Evolutionary conservation across 495 filamentous ascomycete genomes (phyloP).

Genomic region (Astrothelium macrocarpum): DNA sequence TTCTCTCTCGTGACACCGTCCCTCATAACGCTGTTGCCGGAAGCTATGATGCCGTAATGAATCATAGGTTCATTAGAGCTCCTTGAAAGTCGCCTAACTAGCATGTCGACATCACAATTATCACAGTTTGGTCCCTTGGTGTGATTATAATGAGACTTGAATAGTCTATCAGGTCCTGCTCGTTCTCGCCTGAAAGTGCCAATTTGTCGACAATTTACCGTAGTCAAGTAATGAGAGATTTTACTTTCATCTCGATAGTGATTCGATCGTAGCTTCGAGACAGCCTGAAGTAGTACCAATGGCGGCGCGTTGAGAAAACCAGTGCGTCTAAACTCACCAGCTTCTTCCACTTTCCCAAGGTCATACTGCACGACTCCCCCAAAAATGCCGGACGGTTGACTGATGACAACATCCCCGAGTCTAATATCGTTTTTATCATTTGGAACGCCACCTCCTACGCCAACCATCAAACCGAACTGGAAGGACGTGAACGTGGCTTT

Average conservation of each 20-base stretch:
- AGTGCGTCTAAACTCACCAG: conserved; percentile 6
- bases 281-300: not conserved
- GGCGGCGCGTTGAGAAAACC: conserved; percentile 9
- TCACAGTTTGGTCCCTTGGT: not conserved
- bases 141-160: conserved; percentile 9
- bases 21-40: conserved; percentile 29
- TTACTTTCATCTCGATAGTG: not conserved
- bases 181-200: not conserved
- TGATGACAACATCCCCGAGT: conserved; percentile 8
- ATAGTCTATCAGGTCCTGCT: not conserved
- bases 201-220: not conserved
- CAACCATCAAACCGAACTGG: conserved; percentile 7
- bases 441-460: conserved; percentile 9
- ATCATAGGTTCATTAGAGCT: conserved; percentile 12
- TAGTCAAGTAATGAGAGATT: not conserved
- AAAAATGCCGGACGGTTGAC: not conserved
- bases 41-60: conserved; percentile 35
- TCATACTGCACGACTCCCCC: conserved; percentile 16
- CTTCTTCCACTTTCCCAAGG: conserved; percentile 11
- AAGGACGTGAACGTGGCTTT: not conserved
- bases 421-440: conserved; percentile 6
- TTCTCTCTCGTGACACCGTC: conserved; percentile 18
- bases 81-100: not conserved
- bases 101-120: not conserved
- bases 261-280: conserved; percentile 6